These are phyloP conservation scores for Hanseniaspora hatyaiensis DNA, from an alignment of 805 yeast genomes.

Conservation along the genomic window DNA sequence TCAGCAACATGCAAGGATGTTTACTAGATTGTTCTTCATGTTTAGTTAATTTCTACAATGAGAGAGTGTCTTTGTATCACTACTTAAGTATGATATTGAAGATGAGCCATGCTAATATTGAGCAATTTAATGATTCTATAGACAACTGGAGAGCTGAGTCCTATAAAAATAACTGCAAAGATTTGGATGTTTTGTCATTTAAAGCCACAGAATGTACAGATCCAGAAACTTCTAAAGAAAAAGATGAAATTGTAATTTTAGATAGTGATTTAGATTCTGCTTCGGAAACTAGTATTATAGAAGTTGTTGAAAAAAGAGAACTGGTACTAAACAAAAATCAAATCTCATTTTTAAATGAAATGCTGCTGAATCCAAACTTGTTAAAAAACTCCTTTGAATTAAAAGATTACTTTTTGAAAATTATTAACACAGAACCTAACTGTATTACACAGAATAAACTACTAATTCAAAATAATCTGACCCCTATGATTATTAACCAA, in stretches of 20 bases:
- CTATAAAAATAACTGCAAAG: slow-evolving; percentile 15
- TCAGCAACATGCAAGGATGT: slow-evolving; percentile 31
- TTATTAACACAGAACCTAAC: not conserved
- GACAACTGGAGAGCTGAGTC: slow-evolving; percentile 30
- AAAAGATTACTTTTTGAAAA: not conserved
- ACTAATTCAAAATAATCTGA: not conserved
- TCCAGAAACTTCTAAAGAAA: slow-evolving; percentile 18
- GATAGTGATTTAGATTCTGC: slow-evolving; percentile 24
- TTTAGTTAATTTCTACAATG: slow-evolving; percentile 40
- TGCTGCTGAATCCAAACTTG: slow-evolving; percentile 9
- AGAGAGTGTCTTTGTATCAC: slow-evolving; percentile 40
- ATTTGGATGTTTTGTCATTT: slow-evolving; percentile 5
- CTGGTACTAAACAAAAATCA: slow-evolving; percentile 2
- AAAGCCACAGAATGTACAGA: no score
- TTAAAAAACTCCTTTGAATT: not conserved
- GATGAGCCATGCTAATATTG: slow-evolving; percentile 35
- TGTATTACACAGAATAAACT: not conserved
- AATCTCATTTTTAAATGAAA: not conserved
- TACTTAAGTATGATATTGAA: slow-evolving; percentile 43
- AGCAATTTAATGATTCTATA: slow-evolving; percentile 29
- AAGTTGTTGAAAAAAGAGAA: no score
- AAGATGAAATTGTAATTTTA: slow-evolving; percentile 21
- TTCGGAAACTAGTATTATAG: not conserved
- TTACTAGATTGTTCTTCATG: slow-evolving; percentile 45
- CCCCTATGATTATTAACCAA: slow-evolving; percentile 3